A percentile compares a stretch with the other conserved stretches of the same genome.
Evolutionary conservation across 2,329 filamentous ascomycete species (phyloP).

Genomic region (Hymenoscyphus salicellus): DNA sequence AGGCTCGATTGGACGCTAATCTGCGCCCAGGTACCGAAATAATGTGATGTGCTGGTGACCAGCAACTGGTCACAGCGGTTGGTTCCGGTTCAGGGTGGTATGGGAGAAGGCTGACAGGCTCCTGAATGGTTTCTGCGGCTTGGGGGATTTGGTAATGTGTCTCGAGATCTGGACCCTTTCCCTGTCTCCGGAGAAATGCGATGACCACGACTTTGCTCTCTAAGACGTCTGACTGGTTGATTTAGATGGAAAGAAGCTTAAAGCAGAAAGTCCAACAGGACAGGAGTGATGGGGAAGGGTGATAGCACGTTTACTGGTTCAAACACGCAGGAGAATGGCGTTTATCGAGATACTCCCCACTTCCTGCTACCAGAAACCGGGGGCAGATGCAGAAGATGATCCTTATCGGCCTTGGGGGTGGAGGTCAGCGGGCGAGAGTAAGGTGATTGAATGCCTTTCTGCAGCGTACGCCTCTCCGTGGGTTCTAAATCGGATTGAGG

Average conservation of each 20-base stretch:
- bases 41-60: conserved; percentile 30
- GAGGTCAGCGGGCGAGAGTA: conserved; percentile 8
- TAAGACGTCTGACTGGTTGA: neutral
- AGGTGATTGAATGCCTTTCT: no score
- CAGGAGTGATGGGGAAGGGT: conserved; percentile 6
- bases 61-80: conserved; percentile 27
- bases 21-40: conserved; percentile 27
- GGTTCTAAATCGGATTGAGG: neutral
- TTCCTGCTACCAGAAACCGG: conserved; percentile 1
- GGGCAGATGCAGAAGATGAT: conserved; percentile 1
- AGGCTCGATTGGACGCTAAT: conserved; percentile 28
- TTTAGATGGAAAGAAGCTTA: conserved; percentile 7
- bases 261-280: conserved; percentile 23
- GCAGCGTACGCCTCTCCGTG: neutral
- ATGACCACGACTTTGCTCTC: conserved; percentile 18
- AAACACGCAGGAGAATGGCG: conserved; percentile 14
- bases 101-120: conserved; percentile 9
- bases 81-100: conserved; percentile 20
- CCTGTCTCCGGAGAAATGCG: conserved; percentile 31
- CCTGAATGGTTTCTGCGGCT: conserved; percentile 24
- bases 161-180: conserved; percentile 18
- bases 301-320: conserved; percentile 24
- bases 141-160: conserved; percentile 20
- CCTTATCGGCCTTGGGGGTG: conserved; percentile 2
- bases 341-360: conserved; percentile 2